Conservation (phyloP, 2,329 filamentous ascomycete genomes). For the Colletotrichum aenigma region DNA sequence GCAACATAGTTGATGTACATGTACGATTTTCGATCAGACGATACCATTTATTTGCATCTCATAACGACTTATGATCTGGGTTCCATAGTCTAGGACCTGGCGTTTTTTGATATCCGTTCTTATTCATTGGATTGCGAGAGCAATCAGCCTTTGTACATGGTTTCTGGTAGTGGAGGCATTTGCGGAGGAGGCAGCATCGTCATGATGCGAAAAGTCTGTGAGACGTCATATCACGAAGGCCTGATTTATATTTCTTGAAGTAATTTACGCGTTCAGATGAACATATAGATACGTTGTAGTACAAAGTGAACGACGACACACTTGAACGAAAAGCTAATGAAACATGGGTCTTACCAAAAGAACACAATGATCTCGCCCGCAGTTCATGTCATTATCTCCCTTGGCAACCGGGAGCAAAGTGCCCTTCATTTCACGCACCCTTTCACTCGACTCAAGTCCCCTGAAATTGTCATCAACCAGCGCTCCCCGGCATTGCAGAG, state of each 20-base stretch:
- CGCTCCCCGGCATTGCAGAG: neutral
- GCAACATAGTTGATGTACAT: slow-evolving; percentile 6
- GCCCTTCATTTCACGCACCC: neutral
- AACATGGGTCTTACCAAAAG: neutral
- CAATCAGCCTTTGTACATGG: neutral
- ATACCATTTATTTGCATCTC: slow-evolving; percentile 18
- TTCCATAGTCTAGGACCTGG: slow-evolving; percentile 2
- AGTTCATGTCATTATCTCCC: neutral
- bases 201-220: neutral
- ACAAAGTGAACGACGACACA: slow-evolving; percentile 3
- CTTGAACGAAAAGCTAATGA: slow-evolving; percentile 2
- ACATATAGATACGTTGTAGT: slow-evolving; percentile 13
- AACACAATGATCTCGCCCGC: neutral
- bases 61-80: slow-evolving; percentile 21
- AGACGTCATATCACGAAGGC: neutral
- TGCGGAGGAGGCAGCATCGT: neutral
- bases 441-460: neutral
- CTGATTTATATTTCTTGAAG: neutral
- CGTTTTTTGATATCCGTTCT: slow-evolving; percentile 18
- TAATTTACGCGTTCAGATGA: slow-evolving; percentile 3
- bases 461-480: neutral
- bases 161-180: neutral
- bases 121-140: slow-evolving; percentile 2
- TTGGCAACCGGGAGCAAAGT: neutral
- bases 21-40: slow-evolving; percentile 18